Evolutionary conservation across 768 basidiomycete genomes (phyloP), one percentile per base, ranked within the genome.

Genomic region (Collybiopsis confluens): DNA sequence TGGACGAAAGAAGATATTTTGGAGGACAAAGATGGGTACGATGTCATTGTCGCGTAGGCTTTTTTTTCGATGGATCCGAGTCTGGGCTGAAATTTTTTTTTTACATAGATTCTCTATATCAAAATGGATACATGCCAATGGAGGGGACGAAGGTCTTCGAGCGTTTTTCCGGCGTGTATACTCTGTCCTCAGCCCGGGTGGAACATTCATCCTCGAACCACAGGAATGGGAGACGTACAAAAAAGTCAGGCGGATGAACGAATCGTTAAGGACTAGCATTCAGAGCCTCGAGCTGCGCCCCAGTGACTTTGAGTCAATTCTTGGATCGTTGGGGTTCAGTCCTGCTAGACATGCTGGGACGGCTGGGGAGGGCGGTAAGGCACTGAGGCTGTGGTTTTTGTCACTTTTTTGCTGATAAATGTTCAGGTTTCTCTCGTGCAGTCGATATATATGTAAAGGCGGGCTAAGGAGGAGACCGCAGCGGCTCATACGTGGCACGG

Each of bases 121-220:
- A 0, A 96, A 94, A 68, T 96, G 93, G 93, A 90, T 95, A 27
- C 93, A 96, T 66, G 73, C 96, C 9, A 85, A 93, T 58, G 73
- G 75, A 10, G 87, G 88, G 9, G 93, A 97, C 61, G 78, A 79
- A 1, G 92, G 83, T 0, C 60, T 96, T n/a, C 59, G 66, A 33
- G 54, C 58, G 0, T 91, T 94, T 66, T 95, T 96, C 62, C 69
- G 64, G 2, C 80, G 83, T 38, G 80, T 85, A 0, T 70, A 82
- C 58, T 61, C 65, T 24, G 76, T 79, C 2, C 73, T 97, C 15
- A 71, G 68, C n/a, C 69, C 77, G 0, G 85, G 82, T 0, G 90
- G 90, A 3, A 72, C 66, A 1, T 86, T 95, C 52, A 63, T 95
- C 1, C 71, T 97, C 2, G 93, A 97, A 63, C 85, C 90, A 0